Percentiles rank a stretch among this genome's conserved stretches.
Evolutionary conservation across 352 stramenopile genomes (phyloP).

Genomic region (Globisporangium polare): DNA sequence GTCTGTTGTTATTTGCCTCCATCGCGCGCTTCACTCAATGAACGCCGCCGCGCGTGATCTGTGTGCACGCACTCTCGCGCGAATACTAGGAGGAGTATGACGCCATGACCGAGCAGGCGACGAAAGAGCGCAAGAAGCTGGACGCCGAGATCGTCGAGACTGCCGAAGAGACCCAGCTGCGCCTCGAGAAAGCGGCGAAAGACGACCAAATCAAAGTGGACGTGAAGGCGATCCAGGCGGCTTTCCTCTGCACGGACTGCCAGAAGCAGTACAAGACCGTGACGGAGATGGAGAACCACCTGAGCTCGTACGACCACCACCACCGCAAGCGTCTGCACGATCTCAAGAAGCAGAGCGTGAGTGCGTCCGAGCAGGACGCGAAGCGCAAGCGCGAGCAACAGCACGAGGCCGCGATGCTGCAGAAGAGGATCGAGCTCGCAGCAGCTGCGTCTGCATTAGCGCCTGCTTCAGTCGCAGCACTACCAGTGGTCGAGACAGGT

Average conservation of each 20-base stretch:
- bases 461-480: not conserved
- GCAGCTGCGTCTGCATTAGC: slow-evolving; percentile 8
- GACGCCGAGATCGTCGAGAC: slow-evolving; percentile 46
- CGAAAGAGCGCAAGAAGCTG: slow-evolving; percentile 45
- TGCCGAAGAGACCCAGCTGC: slow-evolving; percentile 21
- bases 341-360: slow-evolving; percentile 24
- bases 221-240: slow-evolving; percentile 39
- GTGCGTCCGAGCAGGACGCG: slow-evolving; percentile 14
- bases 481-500: not conserved
- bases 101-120: slow-evolving; percentile 42
- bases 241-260: slow-evolving; percentile 56
- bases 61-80: no score
- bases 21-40: not conserved
- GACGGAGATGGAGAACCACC: slow-evolving; percentile 65
- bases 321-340: slow-evolving; percentile 50
- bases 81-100: slow-evolving; percentile 49
- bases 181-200: slow-evolving; percentile 25
- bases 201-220: slow-evolving; percentile 27
- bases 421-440: slow-evolving; percentile 31
- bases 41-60: not conserved
- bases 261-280: slow-evolving; percentile 73
- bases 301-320: slow-evolving; percentile 76
- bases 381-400: slow-evolving; percentile 36
- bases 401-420: slow-evolving; percentile 29
- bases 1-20: slow-evolving; percentile 2